A percentile compares a stretch with the other conserved stretches of the same genome.
Conservation (phyloP, 2,329 filamentous ascomycete species). For the Alternaria gansuensis region DNA sequence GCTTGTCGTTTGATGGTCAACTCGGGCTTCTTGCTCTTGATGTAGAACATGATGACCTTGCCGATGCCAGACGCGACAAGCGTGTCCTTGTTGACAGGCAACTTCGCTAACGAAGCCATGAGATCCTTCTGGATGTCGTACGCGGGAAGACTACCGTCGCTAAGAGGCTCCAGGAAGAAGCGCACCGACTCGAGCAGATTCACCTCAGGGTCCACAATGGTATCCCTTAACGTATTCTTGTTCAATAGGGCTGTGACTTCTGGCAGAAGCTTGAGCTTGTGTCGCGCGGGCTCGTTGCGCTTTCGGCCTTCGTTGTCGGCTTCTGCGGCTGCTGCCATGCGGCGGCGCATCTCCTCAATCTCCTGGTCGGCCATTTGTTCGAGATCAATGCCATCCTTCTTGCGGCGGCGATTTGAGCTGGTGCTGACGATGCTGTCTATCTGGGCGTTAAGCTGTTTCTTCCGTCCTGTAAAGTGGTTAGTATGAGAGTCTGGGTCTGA, state of each 20-base stretch:
- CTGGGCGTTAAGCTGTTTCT: slow-evolving; percentile 82
- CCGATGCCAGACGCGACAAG: slow-evolving; percentile 92
- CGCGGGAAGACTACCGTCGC: slow-evolving; percentile 90
- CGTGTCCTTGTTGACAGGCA: slow-evolving; percentile 90
- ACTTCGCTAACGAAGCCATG: slow-evolving; percentile 78
- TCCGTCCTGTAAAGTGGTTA: slow-evolving; percentile 63
- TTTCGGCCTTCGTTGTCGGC: slow-evolving; percentile 84
- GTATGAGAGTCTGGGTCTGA: slow-evolving; percentile 2
- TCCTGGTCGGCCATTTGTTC: slow-evolving; percentile 90
- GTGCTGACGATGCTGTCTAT: slow-evolving; percentile 91
- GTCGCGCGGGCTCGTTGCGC: slow-evolving; percentile 79
- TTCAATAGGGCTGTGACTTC: slow-evolving; percentile 89
- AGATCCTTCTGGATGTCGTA: slow-evolving; percentile 98
- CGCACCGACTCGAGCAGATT: slow-evolving; percentile 95
- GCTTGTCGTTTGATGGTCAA: slow-evolving; percentile 90
- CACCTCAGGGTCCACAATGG: slow-evolving; percentile 90
- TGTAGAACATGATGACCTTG: slow-evolving; percentile 97
- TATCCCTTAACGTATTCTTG: slow-evolving; percentile 83
- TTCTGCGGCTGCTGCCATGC: slow-evolving; percentile 90
- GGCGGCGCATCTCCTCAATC: slow-evolving; percentile 84
- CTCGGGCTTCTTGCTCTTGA: slow-evolving; percentile 90
- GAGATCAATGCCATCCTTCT: slow-evolving; percentile 90
- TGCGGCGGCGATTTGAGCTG: slow-evolving; percentile 74
- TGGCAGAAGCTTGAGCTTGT: slow-evolving; percentile 93
- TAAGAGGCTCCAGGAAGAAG: slow-evolving; percentile 95